Conservation (phyloP, 2,329 filamentous ascomycete species). For the Cordyceps farinosa region DNA sequence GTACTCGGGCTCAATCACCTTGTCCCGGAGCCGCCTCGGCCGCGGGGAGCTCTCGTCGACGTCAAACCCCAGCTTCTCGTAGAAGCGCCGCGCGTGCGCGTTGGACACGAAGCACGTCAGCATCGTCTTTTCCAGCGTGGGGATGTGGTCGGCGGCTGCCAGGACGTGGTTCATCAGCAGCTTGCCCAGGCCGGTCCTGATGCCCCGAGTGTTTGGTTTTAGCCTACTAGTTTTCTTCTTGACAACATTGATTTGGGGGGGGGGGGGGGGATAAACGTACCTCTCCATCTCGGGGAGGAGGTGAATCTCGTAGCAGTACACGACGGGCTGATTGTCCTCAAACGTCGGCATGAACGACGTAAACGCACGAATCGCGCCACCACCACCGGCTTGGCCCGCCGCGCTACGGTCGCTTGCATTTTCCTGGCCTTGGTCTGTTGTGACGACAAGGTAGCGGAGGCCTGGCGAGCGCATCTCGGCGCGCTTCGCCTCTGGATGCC, state of each 20-base stretch:
- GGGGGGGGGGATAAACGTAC: conserved; percentile 30
- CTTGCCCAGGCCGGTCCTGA: conserved; percentile 59
- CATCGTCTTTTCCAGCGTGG: conserved; percentile 63
- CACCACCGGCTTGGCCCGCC: conserved; percentile 13
- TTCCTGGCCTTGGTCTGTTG: neutral
- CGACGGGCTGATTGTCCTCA: conserved; percentile 61
- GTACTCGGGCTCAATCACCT: conserved; percentile 54
- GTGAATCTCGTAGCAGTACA: conserved; percentile 80
- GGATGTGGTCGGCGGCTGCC: conserved; percentile 49
- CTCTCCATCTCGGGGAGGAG: conserved; percentile 54
- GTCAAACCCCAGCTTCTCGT: conserved; percentile 55
- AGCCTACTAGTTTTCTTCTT: neutral
- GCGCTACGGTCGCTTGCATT: conserved; percentile 24
- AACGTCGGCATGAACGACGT: conserved; percentile 69
- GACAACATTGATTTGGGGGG: neutral
- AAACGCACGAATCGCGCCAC: conserved; percentile 47
- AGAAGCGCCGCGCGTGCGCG: conserved; percentile 54
- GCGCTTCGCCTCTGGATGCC: conserved; percentile 59
- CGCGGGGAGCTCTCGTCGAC: conserved; percentile 54
- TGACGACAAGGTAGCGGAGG: conserved; percentile 66
- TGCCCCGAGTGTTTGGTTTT: conserved; percentile 5
- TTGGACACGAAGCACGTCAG: conserved; percentile 69
- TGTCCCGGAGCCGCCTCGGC: conserved; percentile 51
- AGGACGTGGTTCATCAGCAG: conserved; percentile 57
- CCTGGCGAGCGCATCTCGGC: conserved; percentile 65